Conservation (phyloP, 495 filamentous ascomycete genomes). For the Talaromyces stipitatus region DNA sequence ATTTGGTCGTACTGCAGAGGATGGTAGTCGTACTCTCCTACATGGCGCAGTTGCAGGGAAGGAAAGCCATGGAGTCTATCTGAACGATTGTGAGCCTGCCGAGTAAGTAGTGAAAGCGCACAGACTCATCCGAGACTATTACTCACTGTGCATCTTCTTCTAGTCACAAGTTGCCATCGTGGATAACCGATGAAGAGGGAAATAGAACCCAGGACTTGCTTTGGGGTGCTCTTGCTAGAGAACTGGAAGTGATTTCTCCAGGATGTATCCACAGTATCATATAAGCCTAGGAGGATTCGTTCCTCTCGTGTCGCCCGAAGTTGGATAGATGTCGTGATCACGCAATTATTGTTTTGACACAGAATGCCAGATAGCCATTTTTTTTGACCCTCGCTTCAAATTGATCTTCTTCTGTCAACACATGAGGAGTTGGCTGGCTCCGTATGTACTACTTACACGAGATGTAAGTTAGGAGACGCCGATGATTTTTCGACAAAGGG, state of each 20-base stretch:
- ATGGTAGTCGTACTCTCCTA: constrained; percentile 20
- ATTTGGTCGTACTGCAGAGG: constrained; percentile 19
- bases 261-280: constrained; percentile 6
- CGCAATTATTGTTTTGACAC: no score
- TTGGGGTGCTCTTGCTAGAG: constrained; percentile 26
- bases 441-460: neutral
- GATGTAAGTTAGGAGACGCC: neutral
- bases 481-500: neutral
- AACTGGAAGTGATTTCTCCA: constrained; percentile 12
- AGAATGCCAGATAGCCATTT: neutral
- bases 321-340: no score
- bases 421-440: neutral
- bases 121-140: neutral
- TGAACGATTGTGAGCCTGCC: constrained; percentile 16
- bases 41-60: constrained; percentile 15
- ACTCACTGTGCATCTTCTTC: neutral
- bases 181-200: constrained; percentile 22
- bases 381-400: neutral
- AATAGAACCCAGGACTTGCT: constrained; percentile 27
- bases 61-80: constrained; percentile 16
- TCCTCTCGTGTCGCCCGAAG: no score
- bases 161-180: constrained; percentile 13
- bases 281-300: neutral
- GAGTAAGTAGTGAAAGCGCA: constrained; percentile 8
- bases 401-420: neutral